phyloP scores from a whole-genome alignment of 2,329 filamentous ascomycete species.

The Microascus cirrosus region DNA sequence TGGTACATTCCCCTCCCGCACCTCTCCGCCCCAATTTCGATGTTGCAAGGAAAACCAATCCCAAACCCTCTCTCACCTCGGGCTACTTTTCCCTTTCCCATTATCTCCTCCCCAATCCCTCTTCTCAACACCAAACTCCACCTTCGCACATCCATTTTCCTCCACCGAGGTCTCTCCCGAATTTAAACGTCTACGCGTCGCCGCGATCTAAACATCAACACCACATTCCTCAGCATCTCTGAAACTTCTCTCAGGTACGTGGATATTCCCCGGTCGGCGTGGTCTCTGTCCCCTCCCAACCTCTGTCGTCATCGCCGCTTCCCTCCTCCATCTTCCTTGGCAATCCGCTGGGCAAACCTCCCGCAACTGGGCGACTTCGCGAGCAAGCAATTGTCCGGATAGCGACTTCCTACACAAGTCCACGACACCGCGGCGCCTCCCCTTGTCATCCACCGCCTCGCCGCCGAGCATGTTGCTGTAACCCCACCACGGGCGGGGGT shows the following conservation, averaged over 20 bases:
- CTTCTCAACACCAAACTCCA: conserved; percentile 6
- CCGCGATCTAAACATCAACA: background rate
- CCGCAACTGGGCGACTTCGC: background rate
- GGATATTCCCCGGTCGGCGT: conserved; percentile 5
- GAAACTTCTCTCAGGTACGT: conserved; percentile 9
- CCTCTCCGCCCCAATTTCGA: conserved; percentile 5
- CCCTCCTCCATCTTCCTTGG: conserved; percentile 5
- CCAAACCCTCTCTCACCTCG: conserved; percentile 4
- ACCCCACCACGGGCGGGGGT: conserved; percentile 6
- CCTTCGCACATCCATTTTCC: conserved; percentile 4
- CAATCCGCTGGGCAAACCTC: background rate
- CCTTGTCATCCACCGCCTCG: background rate
- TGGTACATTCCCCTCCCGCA: conserved; percentile 2
- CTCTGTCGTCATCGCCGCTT: conserved; percentile 28
- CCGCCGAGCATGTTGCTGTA: background rate
- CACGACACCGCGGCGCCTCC: background rate
- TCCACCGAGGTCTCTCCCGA: conserved; percentile 2
- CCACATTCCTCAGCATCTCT: background rate
- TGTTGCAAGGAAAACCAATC: conserved; percentile 1
- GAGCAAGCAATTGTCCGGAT: conserved; percentile 1
- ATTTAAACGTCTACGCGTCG: background rate
- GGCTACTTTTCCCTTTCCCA: conserved; percentile 5
- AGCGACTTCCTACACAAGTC: background rate
- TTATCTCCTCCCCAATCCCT: conserved; percentile 2
- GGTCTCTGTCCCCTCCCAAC: conserved; percentile 14